These are phyloP conservation scores for Suillus subalutaceus DNA, from an alignment of 768 basidiomycete species.

Conservation along the genomic window DNA sequence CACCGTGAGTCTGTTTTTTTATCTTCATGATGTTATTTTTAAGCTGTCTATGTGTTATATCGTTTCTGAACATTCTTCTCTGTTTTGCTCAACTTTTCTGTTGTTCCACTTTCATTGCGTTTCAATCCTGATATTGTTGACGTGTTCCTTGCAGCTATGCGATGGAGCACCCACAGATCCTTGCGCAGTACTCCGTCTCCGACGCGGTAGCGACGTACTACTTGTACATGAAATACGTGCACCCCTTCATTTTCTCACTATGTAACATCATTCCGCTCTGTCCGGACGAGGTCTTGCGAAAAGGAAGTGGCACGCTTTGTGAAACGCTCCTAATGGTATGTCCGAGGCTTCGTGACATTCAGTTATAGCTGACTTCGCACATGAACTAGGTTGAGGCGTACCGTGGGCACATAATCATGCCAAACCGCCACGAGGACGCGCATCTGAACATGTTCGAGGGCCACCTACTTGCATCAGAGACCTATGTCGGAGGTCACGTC, in stretches of 20 bases:
- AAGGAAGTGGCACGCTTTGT: constrained; percentile 95
- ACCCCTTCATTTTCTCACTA: constrained; percentile 98
- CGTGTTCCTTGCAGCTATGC: constrained; percentile 68
- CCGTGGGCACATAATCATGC: constrained; percentile 92
- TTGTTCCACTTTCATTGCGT: neutral
- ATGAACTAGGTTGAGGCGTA: constrained; percentile 88
- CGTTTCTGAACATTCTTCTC: neutral
- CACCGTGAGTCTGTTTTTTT: constrained; percentile 67
- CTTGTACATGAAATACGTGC: constrained; percentile 99
- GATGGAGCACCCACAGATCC: constrained; percentile 88
- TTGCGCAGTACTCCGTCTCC: constrained; percentile 98
- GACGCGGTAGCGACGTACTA: constrained; percentile 99
- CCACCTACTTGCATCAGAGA: constrained; percentile 95
- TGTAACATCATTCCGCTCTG: constrained; percentile 98
- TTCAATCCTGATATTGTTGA: constrained; percentile 9
- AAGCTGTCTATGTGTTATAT: neutral
- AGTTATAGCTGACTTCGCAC: constrained; percentile 13
- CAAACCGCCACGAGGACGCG: constrained; percentile 93
- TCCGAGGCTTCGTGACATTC: constrained; percentile 7
- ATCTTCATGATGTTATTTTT: neutral
- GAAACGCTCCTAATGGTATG: constrained; percentile 97
- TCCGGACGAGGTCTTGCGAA: constrained; percentile 94
- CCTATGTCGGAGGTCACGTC: constrained; percentile 98
- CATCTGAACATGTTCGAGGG: constrained; percentile 94
- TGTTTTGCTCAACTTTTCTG: neutral